These are phyloP conservation scores for Cystobasidium tubakii DNA, from an alignment of 768 basidiomycete species.

Conservation along the genomic window DNA sequence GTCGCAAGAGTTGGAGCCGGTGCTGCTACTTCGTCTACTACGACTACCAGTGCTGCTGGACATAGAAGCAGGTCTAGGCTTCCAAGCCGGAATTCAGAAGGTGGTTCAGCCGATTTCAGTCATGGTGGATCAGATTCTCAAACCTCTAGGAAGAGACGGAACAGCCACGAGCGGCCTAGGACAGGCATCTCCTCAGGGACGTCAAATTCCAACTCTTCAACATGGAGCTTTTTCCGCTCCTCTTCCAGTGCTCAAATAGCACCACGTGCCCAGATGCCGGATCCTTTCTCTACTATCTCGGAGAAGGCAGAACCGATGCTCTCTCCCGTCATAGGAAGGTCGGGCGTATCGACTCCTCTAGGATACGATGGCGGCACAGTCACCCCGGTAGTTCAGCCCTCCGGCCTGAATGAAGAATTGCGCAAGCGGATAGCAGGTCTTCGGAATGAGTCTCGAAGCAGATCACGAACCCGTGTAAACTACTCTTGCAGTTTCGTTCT, in stretches of 20 bases:
- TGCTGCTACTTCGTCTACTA: conserved; percentile 14
- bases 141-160: not conserved
- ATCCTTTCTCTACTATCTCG: not conserved
- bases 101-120: not conserved
- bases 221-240: conserved; percentile 26
- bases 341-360: not conserved
- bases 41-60: not conserved
- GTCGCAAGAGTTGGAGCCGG: not conserved
- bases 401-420: not conserved
- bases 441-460: not conserved
- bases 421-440: not conserved
- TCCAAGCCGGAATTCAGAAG: not conserved
- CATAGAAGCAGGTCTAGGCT: conserved; percentile 1
- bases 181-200: conserved; percentile 13
- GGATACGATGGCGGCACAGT: not conserved
- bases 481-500: not conserved
- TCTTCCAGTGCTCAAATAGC: conserved; percentile 4
- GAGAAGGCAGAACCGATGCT: conserved; percentile 13
- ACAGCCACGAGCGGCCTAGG: not conserved
- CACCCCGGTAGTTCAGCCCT: not conserved
- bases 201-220: conserved; percentile 19
- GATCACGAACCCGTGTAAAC: not conserved
- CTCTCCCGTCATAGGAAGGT: not conserved
- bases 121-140: not conserved
- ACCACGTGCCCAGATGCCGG: not conserved